Conservation (phyloP, 2,329 filamentous ascomycete species). For the Daldinia sp. region DNA sequence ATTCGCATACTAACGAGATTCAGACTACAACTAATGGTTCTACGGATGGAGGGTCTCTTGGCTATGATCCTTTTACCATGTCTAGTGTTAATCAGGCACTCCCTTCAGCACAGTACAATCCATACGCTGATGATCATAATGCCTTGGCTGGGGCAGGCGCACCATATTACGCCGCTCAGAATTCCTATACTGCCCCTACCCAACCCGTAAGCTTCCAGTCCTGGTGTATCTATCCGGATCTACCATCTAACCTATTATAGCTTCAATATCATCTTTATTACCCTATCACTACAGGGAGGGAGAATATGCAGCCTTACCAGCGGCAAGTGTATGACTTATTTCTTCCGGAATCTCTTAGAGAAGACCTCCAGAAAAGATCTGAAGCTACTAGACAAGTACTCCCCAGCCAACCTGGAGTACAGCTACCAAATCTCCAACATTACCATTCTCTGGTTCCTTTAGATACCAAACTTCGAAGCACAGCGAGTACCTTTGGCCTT, state of each 20-base stretch:
- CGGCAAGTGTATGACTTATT: conserved; percentile 92
- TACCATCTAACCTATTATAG: conserved; percentile 55
- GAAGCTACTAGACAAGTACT: conserved; percentile 88
- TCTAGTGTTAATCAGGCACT: conserved; percentile 65
- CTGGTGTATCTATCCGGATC: neutral
- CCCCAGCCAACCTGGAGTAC: conserved; percentile 70
- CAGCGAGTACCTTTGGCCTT: conserved; percentile 83
- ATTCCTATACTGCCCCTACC: conserved; percentile 62
- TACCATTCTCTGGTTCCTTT: conserved; percentile 94
- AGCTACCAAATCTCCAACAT: conserved; percentile 83
- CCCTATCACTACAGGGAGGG: conserved; percentile 78
- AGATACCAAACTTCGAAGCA: conserved; percentile 84
- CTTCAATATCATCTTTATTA: conserved; percentile 95
- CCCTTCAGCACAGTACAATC: conserved; percentile 70
- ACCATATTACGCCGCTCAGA: conserved; percentile 74
- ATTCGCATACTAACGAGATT: conserved; percentile 35
- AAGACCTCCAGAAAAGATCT: conserved; percentile 89
- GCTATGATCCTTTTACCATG: conserved; percentile 75
- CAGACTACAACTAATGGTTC: conserved; percentile 48
- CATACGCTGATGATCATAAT: conserved; percentile 80
- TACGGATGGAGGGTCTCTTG: conserved; percentile 51
- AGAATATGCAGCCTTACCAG: conserved; percentile 87
- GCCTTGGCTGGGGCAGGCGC: conserved; percentile 67
- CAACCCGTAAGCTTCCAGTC: conserved; percentile 67
- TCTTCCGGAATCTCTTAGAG: conserved; percentile 84